phyloP scores from a whole-genome alignment of 1,284 basidiomycete genomes.

The Salmacisia buchloeana region DNA sequence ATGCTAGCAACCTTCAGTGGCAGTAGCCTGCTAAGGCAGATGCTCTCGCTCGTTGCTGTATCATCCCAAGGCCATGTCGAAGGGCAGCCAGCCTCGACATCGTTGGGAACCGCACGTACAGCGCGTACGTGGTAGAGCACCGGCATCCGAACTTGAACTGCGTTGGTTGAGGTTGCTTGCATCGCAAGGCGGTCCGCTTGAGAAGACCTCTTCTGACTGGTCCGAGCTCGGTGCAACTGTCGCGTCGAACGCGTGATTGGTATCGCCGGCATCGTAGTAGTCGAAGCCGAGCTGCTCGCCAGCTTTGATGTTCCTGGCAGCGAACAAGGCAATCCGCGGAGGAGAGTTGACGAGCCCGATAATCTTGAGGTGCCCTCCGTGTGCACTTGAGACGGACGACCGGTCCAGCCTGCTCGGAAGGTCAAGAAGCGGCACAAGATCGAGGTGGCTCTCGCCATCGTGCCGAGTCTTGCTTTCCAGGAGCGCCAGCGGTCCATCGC shows the following conservation, averaged over 20 bases:
- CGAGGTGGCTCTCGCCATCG: neutral
- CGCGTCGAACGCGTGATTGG: neutral
- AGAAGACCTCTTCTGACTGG: neutral
- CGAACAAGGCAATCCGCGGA: constrained; percentile 10
- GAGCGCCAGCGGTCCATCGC: constrained; percentile 7
- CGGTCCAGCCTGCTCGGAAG: neutral
- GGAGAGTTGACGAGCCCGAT: neutral
- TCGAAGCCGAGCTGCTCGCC: constrained; percentile 16
- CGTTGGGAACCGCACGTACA: neutral
- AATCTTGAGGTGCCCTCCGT: neutral
- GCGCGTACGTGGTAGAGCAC: neutral
- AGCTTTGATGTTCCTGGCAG: constrained; percentile 8
- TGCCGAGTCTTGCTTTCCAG: neutral
- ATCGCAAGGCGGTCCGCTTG: neutral
- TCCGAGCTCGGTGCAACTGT: too few relatives aligned
- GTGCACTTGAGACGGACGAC: neutral
- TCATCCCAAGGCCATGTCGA: too few relatives aligned
- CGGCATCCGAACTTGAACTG: too few relatives aligned
- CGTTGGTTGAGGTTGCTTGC: neutral
- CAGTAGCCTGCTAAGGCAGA: too few relatives aligned
- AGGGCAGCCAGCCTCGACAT: constrained; percentile 9
- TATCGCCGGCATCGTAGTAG: neutral
- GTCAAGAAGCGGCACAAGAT: neutral
- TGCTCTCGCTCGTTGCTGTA: too few relatives aligned
- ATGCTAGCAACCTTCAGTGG: too few relatives aligned